phyloP scores from a whole-genome alignment of 2,329 filamentous ascomycete species.

The Colletotrichum endophyticum region DNA sequence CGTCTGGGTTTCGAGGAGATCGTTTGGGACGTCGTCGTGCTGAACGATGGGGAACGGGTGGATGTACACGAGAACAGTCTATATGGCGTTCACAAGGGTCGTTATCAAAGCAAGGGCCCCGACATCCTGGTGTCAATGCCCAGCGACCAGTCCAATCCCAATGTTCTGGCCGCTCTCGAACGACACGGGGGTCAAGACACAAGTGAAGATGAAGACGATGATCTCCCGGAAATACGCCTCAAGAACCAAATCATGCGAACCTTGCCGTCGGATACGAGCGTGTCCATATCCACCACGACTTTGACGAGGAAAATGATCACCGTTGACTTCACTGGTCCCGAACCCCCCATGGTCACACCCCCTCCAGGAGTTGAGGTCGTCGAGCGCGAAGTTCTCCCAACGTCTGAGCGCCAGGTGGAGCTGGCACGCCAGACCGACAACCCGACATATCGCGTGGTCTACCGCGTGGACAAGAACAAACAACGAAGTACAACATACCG shows the following conservation, averaged over 20 bases:
- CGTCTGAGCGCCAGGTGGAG: slow-evolving; percentile 32
- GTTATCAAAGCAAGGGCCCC: slow-evolving; percentile 23
- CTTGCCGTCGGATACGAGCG: slow-evolving; percentile 59
- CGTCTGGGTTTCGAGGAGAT: slow-evolving; percentile 57
- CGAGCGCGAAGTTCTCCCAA: slow-evolving; percentile 54
- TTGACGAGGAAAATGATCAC: slow-evolving; percentile 68
- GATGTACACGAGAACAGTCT: slow-evolving; percentile 52
- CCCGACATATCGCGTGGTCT: slow-evolving; percentile 61
- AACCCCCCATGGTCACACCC: slow-evolving; percentile 55
- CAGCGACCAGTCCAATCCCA: slow-evolving; percentile 24
- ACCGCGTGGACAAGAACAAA: slow-evolving; percentile 60
- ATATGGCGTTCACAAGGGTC: slow-evolving; percentile 32
- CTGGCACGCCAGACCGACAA: slow-evolving; percentile 24
- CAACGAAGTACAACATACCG: slow-evolving; percentile 45
- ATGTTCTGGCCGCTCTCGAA: slow-evolving; percentile 40
- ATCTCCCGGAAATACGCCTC: slow-evolving; percentile 50
- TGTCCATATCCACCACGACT: slow-evolving; percentile 64
- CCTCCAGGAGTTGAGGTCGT: slow-evolving; percentile 65
- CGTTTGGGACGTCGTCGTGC: slow-evolving; percentile 71
- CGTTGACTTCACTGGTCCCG: slow-evolving; percentile 63
- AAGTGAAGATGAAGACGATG: slow-evolving; percentile 41
- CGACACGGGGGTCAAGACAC: slow-evolving; percentile 32
- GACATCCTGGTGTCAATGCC: slow-evolving; percentile 26
- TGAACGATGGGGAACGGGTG: slow-evolving; percentile 62
- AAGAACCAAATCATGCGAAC: slow-evolving; percentile 60